phyloP scores from a whole-genome alignment of 345 rosid genomes.

The Hibiscus trionum region DNA sequence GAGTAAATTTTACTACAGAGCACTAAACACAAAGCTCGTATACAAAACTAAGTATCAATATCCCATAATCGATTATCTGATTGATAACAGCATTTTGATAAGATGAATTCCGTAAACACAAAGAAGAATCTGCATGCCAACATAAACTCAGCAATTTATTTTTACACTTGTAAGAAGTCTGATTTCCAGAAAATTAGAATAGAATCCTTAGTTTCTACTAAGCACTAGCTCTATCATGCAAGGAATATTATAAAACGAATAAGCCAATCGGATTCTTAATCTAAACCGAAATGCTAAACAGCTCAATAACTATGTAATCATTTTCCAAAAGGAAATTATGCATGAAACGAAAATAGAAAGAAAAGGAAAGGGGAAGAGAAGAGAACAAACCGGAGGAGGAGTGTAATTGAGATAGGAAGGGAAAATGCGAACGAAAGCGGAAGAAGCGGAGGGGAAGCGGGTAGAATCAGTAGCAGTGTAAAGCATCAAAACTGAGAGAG shows the following conservation, averaged over 20 bases:
- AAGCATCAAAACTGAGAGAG: conserved; percentile 26
- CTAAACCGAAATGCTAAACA: neutral
- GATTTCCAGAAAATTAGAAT: neutral
- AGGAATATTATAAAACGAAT: neutral
- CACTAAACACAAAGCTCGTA: neutral
- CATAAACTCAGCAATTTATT: neutral
- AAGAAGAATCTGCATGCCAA: neutral
- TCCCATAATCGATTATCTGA: neutral
- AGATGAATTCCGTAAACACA: neutral
- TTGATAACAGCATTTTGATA: neutral
- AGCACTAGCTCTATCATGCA: neutral
- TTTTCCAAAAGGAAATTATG: neutral
- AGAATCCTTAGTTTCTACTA: neutral
- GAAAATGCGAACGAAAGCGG: conserved; percentile 17
- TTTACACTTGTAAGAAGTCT: neutral
- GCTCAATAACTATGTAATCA: neutral
- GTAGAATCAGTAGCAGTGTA: conserved; percentile 25
- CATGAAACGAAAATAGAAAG: neutral
- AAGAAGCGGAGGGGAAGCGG: conserved; percentile 10
- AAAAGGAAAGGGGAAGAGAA: neutral
- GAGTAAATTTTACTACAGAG: neutral
- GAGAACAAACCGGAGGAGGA: conserved; percentile 4
- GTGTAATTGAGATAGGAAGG: conserved; percentile 10
- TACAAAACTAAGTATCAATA: neutral
- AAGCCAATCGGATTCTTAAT: neutral